Evolutionary conservation across 176 grass and related monocot species (phyloP), one percentile per base, ranked within the genome.

Genomic region (Bonia amplexicaulis): DNA sequence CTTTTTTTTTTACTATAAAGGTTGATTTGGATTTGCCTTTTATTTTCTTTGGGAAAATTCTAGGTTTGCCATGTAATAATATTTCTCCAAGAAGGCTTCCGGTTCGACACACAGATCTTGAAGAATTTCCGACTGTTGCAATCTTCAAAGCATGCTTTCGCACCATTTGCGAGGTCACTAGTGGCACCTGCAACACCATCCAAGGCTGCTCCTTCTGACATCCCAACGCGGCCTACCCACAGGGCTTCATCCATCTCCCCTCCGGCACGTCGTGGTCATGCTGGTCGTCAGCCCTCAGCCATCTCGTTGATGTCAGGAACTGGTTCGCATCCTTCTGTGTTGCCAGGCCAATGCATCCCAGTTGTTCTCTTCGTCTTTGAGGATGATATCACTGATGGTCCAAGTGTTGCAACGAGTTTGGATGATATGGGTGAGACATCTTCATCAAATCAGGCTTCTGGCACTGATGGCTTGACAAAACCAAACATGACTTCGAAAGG

Each of bases 61-160:
- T 67, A 98, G 96, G 96, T 98, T 53, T 98, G 96, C 83, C 91
- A 98, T 85, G 78, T 95, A 66, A 89, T 95, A 23, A 85, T 95
- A 93, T 95, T 98, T 92, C 25, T 98, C 74, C 96, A 95, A 54
- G 89, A 98, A 46, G 93, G 93, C 53, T 80, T 90, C 65, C 88
- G 84, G 64, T 87, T 95, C 40, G 76, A 90, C 72, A 90, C 93
- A 44, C 93, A 92, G 49, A 82, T 80, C 29, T 84, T 98, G 71
- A 95, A 94, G 83, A 95, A 79, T 74, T 92, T 98, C 42, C 88
- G 93, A 64, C 74, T 93, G 66, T 82, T 98, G 45, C 93, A 98
- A 82, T 89, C 93, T 76, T 90, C 93, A 76, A 98, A 95, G 88
- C 83, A 98, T 91, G 93, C 91, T 39, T 57, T 98, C 4, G 66